Base-by-base conservation (phyloP, 1,139 yeast species). In the Yamadazyma spencermartinsiae region DNA sequence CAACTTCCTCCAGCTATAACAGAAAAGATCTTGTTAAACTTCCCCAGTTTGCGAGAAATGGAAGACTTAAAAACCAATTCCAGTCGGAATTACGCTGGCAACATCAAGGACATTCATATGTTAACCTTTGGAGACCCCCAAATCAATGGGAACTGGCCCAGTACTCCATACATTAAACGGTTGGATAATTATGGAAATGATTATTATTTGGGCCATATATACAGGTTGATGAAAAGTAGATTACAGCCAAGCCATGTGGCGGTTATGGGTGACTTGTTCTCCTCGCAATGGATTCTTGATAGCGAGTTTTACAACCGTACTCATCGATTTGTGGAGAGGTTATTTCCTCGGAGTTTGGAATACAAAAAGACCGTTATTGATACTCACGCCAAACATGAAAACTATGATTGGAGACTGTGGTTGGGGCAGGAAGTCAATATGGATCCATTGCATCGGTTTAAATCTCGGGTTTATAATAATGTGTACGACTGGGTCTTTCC, bases 41-140 rank as follows among this genome's bases (percentile, higher is more conserved):
- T 68, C 42, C 74, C 75, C 7, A 45, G 42, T 24, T 48, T 56
- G 28, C 58, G 53, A 38, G 50, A 42, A 4, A 35, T 34, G 12
- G 31, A 46, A 1, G 48, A 42, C 9, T 9, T 25, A 6, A 26
- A 40, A 10, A 36, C 41, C 18, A 38, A 49, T 26, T 35, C 44
- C 28, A 47, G 46, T 9, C 39, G 28, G 10, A 14, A 14, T 15
- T 14, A 19, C 3, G 24, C 35, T 37, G 50, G 48, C 4, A 13
- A 18, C 2, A 57, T 65, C 11, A 56, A 67, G 14, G 87, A 82
- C 51, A 74, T 85, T 42, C 78, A 77, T 45, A 64, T 85, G 67
- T 61, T 89, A 50, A 83, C 95, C 2, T 83, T 89, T 60, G 98
- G 98, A 9, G 98, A 92, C 56, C 98, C 98, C 0, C 98, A 92